These are phyloP conservation scores for Ceratocystis ficicola DNA, from an alignment of 2,329 filamentous ascomycete species.

Conservation along the genomic window DNA sequence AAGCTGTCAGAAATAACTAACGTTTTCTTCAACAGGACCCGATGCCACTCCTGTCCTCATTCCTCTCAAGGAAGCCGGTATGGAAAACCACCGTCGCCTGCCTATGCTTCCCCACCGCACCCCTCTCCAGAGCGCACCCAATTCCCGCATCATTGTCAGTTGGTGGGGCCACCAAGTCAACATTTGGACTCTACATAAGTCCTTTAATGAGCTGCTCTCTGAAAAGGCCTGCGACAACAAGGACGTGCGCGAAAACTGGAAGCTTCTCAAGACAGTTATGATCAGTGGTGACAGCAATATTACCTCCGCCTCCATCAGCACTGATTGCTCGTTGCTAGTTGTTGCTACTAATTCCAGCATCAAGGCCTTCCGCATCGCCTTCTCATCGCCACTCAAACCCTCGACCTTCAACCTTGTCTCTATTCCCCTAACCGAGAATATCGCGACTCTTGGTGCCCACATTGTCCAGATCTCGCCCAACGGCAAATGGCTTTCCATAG, in stretches of 20 bases:
- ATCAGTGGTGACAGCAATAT: slow-evolving; percentile 70
- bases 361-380: slow-evolving; percentile 54
- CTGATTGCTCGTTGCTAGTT: slow-evolving; percentile 60
- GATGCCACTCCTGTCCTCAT: slow-evolving; percentile 74
- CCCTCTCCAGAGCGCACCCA: slow-evolving; percentile 58
- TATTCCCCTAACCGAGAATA: slow-evolving; percentile 47
- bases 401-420: slow-evolving; percentile 59
- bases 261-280: slow-evolving; percentile 57
- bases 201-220: slow-evolving; percentile 37
- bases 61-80: slow-evolving; percentile 58
- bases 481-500: slow-evolving; percentile 54
- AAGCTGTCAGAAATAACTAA: slow-evolving; percentile 26
- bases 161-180: slow-evolving; percentile 88
- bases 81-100: slow-evolving; percentile 73
- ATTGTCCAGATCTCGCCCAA: slow-evolving; percentile 58
- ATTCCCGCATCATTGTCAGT: slow-evolving; percentile 64
- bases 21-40: slow-evolving; percentile 45
- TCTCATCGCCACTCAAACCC: slow-evolving; percentile 34
- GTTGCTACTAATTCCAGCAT: slow-evolving; percentile 62
- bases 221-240: slow-evolving; percentile 31
- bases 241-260: slow-evolving; percentile 43
- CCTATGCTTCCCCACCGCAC: slow-evolving; percentile 73
- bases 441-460: slow-evolving; percentile 53
- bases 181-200: slow-evolving; percentile 55
- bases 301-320: slow-evolving; percentile 58